Evolutionary conservation across 306 rosid species (phyloP).

Genomic region (Corylus americana): DNA sequence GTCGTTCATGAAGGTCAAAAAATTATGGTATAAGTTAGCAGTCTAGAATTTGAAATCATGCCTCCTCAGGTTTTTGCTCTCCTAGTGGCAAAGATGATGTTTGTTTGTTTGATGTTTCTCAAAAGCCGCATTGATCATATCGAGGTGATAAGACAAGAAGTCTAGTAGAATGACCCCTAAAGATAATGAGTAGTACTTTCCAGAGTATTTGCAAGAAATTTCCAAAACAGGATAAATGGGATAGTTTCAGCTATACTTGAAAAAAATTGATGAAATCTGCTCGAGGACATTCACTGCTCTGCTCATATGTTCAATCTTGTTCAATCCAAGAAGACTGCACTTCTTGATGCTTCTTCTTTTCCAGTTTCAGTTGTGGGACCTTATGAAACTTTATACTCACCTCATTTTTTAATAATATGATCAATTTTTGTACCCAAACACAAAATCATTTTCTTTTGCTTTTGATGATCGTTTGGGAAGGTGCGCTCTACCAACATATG

Average conservation of each 20-base stretch:
- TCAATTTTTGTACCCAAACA: background rate
- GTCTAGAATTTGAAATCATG: background rate
- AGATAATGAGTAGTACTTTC: no score
- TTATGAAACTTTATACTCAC: background rate
- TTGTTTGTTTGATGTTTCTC: background rate
- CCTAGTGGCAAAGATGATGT: background rate
- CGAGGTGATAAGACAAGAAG: no score
- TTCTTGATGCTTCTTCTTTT: background rate
- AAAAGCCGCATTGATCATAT: no score
- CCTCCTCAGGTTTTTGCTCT: background rate
- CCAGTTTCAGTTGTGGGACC: background rate
- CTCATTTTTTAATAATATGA: background rate
- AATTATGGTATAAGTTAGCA: background rate
- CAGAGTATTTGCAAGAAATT: no score
- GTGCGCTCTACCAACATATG: background rate
- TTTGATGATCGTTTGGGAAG: background rate
- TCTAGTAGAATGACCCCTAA: no score
- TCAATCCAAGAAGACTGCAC: background rate
- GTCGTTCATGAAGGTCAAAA: no score
- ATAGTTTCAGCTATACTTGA: no score
- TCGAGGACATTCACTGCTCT: background rate
- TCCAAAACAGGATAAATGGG: no score
- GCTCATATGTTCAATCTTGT: background rate
- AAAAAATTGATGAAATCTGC: no score
- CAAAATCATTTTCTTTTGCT: background rate